These are phyloP conservation scores for Mentha longifolia DNA, from an alignment of 257 asterid species.

Conservation along the genomic window DNA sequence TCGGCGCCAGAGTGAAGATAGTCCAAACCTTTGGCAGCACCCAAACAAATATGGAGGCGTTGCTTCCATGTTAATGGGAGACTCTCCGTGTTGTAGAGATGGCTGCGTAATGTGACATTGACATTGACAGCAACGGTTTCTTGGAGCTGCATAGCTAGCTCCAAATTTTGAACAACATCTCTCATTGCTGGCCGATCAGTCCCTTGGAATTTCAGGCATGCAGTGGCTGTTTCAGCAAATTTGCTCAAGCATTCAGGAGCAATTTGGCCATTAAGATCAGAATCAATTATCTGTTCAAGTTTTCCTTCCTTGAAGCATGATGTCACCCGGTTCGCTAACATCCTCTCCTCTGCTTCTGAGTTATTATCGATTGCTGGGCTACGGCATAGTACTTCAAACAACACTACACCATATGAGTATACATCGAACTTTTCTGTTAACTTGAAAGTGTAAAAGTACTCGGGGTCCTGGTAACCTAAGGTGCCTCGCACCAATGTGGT, in stretches of 20 bases:
- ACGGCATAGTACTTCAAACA: too few species aligned
- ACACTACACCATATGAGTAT: too few species aligned
- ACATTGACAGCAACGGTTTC: constrained; percentile 24
- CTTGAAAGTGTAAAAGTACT: too few species aligned
- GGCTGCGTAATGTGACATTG: constrained; percentile 53
- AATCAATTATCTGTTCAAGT: neutral
- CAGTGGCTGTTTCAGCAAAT: neutral
- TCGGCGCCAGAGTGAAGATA: constrained; percentile 38
- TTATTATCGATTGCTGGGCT: too few species aligned
- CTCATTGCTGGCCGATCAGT: neutral
- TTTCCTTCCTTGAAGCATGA: neutral
- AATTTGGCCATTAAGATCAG: neutral
- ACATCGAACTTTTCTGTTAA: too few species aligned
- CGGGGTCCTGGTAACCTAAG: too few species aligned
- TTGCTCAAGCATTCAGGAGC: neutral
- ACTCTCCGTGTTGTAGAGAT: constrained; percentile 46
- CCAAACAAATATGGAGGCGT: constrained; percentile 58
- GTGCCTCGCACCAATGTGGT: too few species aligned
- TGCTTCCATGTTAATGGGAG: constrained; percentile 51
- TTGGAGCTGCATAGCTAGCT: neutral
- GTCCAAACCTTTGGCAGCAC: constrained; percentile 63
- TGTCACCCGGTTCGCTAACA: too few species aligned
- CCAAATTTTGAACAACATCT: neutral
- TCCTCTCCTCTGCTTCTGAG: too few species aligned
- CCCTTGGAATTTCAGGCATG: neutral